Conservation (phyloP, 106 monocot species). For the Cymbidium sinense region DNA sequence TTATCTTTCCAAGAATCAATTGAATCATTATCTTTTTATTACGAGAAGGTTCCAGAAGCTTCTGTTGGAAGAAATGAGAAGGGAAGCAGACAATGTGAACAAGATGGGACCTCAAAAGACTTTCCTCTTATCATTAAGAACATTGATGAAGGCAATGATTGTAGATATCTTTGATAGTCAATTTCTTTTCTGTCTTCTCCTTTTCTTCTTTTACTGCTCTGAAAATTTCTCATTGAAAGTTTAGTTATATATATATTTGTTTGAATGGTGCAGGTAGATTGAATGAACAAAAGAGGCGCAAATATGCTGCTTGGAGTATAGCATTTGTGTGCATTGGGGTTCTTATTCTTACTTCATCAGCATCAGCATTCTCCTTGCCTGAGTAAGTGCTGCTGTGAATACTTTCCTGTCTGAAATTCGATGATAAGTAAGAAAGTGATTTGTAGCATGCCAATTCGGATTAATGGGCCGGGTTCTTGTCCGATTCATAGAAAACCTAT, state of each 20-base stretch:
- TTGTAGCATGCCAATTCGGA: too few species aligned
- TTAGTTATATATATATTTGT: neutral
- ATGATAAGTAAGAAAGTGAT: neutral
- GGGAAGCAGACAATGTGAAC: neutral
- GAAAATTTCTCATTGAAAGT: too few species aligned
- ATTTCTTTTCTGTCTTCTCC: neutral
- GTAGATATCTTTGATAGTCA: neutral
- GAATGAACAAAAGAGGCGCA: conserved; percentile 50
- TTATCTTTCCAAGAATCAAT: conserved; percentile 69
- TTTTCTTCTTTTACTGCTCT: neutral
- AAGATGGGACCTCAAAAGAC: conserved; percentile 22
- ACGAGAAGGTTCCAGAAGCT: conserved; percentile 20
- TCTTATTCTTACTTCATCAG: conserved; percentile 68
- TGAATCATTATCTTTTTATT: conserved; percentile 34
- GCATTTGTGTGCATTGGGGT: conserved; percentile 68
- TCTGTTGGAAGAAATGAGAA: conserved; percentile 5
- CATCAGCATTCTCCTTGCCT: conserved; percentile 55
- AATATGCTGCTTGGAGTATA: conserved; percentile 59
- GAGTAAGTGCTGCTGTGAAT: conserved; percentile 30
- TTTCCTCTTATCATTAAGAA: conserved; percentile 61
- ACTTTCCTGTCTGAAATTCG: neutral
- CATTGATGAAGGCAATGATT: neutral
- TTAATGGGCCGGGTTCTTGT: too few species aligned
- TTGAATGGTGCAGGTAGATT: conserved; percentile 33
- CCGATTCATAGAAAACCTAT: too few species aligned